A percentile compares a stretch with the other conserved stretches of the same genome.
phyloP scores from a whole-genome alignment of 1,139 yeast genomes.

The Pichia sp. region DNA sequence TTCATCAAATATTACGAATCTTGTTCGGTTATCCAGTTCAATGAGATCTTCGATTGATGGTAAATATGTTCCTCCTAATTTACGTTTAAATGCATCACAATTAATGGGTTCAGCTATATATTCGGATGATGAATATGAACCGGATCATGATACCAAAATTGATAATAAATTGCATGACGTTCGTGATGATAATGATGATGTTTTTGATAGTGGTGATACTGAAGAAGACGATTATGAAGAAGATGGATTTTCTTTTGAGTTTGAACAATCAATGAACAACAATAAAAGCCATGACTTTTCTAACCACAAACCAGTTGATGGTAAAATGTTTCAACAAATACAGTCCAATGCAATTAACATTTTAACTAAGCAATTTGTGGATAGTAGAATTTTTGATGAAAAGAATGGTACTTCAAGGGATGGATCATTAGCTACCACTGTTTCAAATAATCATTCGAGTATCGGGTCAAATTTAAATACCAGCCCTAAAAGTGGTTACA shows the following conservation, averaged over 20 bases:
- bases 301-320: conserved; percentile 25
- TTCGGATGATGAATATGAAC: conserved; percentile 35
- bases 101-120: conserved; percentile 13
- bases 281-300: conserved; percentile 1
- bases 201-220: neutral
- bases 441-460: conserved; percentile 22
- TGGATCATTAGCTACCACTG: conserved; percentile 20
- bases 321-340: conserved; percentile 31
- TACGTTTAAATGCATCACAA: conserved; percentile 8
- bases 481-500: conserved; percentile 16
- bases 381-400: conserved; percentile 16
- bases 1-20: conserved; percentile 4
- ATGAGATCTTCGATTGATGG: conserved; percentile 16
- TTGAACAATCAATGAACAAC: conserved; percentile 8
- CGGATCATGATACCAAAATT: conserved; percentile 22
- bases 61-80: conserved; percentile 66
- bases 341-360: conserved; percentile 15
- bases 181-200: conserved; percentile 2
- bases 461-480: conserved; percentile 23
- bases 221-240: conserved; percentile 15
- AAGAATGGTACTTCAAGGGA: conserved; percentile 21
- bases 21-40: conserved; percentile 5
- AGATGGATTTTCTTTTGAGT: conserved; percentile 15
- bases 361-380: conserved; percentile 23
- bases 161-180: conserved; percentile 10